These are phyloP conservation scores for Penicillium sp. DNA, from an alignment of 2,329 filamentous ascomycete species.

Conservation along the genomic window DNA sequence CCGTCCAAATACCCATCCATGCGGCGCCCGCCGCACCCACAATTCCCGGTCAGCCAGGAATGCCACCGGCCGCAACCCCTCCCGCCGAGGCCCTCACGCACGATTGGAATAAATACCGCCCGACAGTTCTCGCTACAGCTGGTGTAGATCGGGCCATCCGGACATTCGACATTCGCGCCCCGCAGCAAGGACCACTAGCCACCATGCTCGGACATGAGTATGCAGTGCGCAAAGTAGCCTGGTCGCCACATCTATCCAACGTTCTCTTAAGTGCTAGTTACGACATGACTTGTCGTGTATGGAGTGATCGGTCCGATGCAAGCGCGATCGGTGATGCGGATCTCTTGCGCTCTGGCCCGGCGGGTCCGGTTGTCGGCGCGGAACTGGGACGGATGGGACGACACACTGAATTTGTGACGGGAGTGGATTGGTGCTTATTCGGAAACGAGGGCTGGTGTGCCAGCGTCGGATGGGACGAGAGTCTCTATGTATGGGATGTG, in stretches of 20 bases:
- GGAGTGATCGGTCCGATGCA: slow-evolving; percentile 69
- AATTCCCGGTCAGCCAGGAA: slow-evolving; percentile 34
- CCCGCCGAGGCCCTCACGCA: slow-evolving; percentile 85
- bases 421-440: slow-evolving; percentile 97
- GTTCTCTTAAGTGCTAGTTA: slow-evolving; percentile 86
- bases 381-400: slow-evolving; percentile 83
- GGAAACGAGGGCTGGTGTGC: slow-evolving; percentile 94
- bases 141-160: slow-evolving; percentile 84
- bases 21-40: slow-evolving; percentile 52
- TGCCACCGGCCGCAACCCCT: slow-evolving; percentile 42
- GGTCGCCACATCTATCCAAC: slow-evolving; percentile 91
- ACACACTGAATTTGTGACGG: slow-evolving; percentile 94
- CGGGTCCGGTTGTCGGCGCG: slow-evolving; percentile 51
- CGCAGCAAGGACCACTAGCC: slow-evolving; percentile 65
- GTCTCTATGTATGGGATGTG: slow-evolving; percentile 87
- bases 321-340: slow-evolving; percentile 32
- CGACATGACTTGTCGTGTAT: slow-evolving; percentile 94
- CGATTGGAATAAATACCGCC: slow-evolving; percentile 98
- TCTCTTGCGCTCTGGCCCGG: slow-evolving; percentile 37
- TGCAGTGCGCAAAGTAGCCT: slow-evolving; percentile 76
- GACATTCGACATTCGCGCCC: slow-evolving; percentile 83
- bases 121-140: slow-evolving; percentile 76
- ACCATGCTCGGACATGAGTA: slow-evolving; percentile 84
- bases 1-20: slow-evolving; percentile 77
- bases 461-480: slow-evolving; percentile 90